Evolutionary conservation across 352 stramenopile species (phyloP).

Genomic region (Phytophthora brassicae): DNA sequence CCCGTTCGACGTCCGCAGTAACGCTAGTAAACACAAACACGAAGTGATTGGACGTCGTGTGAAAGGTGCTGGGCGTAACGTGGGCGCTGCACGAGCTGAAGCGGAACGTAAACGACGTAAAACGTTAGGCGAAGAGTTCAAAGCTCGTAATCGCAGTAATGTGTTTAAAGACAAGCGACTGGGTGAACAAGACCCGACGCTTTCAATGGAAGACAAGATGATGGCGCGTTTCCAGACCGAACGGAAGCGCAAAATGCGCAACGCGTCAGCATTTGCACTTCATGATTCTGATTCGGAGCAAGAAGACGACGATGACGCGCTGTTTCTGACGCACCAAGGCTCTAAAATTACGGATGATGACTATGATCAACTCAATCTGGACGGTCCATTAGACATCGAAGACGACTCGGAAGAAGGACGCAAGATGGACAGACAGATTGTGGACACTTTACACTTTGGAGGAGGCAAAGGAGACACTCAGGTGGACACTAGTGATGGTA

Average conservation of each 20-base stretch:
- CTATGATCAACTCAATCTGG: slow-evolving; percentile 63
- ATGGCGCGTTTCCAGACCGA: slow-evolving; percentile 90
- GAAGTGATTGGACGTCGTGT: slow-evolving; percentile 89
- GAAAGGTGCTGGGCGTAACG: slow-evolving; percentile 89
- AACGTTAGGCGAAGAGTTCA: slow-evolving; percentile 84
- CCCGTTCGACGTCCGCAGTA: slow-evolving; percentile 90
- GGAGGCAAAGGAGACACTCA: slow-evolving; percentile 38
- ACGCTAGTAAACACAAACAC: slow-evolving; percentile 84
- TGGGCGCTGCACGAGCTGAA: slow-evolving; percentile 77
- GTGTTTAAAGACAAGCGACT: slow-evolving; percentile 86
- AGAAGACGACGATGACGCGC: slow-evolving; percentile 49
- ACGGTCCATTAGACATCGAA: slow-evolving; percentile 60
- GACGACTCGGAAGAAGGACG: slow-evolving; percentile 71
- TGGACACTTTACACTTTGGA: slow-evolving; percentile 87
- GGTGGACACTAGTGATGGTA: slow-evolving; percentile 30
- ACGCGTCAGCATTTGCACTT: slow-evolving; percentile 71
- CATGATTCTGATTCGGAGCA: slow-evolving; percentile 80
- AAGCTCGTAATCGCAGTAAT: slow-evolving; percentile 87
- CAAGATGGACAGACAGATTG: slow-evolving; percentile 79
- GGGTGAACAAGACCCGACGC: slow-evolving; percentile 76
- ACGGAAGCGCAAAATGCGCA: slow-evolving; percentile 84
- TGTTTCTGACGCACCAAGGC: slow-evolving; percentile 80
- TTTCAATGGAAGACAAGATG: slow-evolving; percentile 94
- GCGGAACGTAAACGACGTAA: slow-evolving; percentile 85
- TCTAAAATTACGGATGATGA: slow-evolving; percentile 76